Conservation (phyloP, 495 filamentous ascomycete species). For the Margaritispora aquatica region DNA sequence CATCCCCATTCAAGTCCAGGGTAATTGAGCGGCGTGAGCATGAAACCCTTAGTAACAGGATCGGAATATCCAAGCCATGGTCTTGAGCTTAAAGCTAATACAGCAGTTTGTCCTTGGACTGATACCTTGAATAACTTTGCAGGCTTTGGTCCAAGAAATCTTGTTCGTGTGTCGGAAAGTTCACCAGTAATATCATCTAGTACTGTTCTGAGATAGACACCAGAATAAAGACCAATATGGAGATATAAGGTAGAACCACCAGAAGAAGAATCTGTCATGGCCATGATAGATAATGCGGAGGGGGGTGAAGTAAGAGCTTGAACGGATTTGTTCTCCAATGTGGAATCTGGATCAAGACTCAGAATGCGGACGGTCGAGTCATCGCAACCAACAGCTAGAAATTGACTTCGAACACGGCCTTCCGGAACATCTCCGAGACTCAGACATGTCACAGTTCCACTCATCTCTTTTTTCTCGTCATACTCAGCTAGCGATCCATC, state of each 20-base stretch:
- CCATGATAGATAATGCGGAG: conserved; percentile 84
- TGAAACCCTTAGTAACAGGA: conserved; percentile 73
- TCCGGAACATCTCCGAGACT: conserved; percentile 92
- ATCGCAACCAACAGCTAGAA: conserved; percentile 92
- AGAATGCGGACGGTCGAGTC: conserved; percentile 93
- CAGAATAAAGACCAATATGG: conserved; percentile 92
- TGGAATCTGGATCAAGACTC: conserved; percentile 82
- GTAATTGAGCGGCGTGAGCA: conserved; percentile 87
- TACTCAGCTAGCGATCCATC: conserved; percentile 90
- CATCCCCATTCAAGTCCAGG: conserved; percentile 86
- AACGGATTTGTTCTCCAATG: conserved; percentile 85
- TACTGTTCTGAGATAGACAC: conserved; percentile 90
- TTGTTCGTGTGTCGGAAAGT: conserved; percentile 85
- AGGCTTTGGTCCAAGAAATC: conserved; percentile 85
- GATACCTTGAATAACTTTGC: conserved; percentile 82
- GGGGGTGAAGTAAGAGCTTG: conserved; percentile 89
- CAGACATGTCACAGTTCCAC: conserved; percentile 87
- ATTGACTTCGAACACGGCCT: conserved; percentile 77
- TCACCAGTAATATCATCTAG: conserved; percentile 93
- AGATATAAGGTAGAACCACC: conserved; percentile 78
- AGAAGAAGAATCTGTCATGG: conserved; percentile 76
- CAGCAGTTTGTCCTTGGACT: conserved; percentile 77
- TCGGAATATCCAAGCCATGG: conserved; percentile 93
- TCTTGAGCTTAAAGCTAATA: conserved; percentile 82
- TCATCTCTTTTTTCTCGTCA: conserved; percentile 93